Percentiles rank a stretch among this genome's conserved stretches.
Conservation (phyloP, 768 basidiomycete genomes). For the Tylopilus vinaceipallidus region DNA sequence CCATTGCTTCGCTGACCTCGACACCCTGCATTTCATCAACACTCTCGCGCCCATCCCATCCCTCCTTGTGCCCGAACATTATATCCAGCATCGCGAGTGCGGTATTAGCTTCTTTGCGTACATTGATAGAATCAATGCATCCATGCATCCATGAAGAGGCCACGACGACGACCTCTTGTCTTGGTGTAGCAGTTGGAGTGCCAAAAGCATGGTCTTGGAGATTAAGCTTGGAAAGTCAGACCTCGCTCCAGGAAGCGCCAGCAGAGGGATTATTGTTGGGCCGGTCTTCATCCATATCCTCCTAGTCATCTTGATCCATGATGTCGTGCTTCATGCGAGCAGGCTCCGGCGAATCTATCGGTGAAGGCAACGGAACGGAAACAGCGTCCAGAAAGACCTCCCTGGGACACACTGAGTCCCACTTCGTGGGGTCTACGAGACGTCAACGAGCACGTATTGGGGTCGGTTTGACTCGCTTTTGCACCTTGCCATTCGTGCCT, state of each 20-base stretch:
- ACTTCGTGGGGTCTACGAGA: conserved; percentile 72
- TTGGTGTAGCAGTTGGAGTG: not conserved
- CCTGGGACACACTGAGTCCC: conserved; percentile 67
- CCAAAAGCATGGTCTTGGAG: not conserved
- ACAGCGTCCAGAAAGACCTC: conserved; percentile 60
- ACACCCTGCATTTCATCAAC: conserved; percentile 49
- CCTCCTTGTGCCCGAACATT: conserved; percentile 52
- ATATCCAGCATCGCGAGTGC: conserved; percentile 41
- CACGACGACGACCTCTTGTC: not conserved
- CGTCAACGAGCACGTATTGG: conserved; percentile 56
- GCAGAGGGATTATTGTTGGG: not conserved
- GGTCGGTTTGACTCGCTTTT: conserved; percentile 47
- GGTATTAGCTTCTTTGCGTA: conserved; percentile 16
- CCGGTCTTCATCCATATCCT: not conserved
- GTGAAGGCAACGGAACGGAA: not conserved
- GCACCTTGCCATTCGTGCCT: conserved; percentile 33
- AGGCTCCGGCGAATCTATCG: not conserved
- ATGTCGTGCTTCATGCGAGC: not conserved
- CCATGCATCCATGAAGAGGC: not conserved
- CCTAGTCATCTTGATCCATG: not conserved
- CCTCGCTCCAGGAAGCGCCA: not conserved
- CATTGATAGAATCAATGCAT: not conserved
- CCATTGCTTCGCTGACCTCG: conserved; percentile 22
- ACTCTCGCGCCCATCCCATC: conserved; percentile 63
- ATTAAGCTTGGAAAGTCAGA: not conserved